These are phyloP conservation scores for Salix dunnii DNA, from an alignment of 345 rosid genomes.

Conservation along the genomic window DNA sequence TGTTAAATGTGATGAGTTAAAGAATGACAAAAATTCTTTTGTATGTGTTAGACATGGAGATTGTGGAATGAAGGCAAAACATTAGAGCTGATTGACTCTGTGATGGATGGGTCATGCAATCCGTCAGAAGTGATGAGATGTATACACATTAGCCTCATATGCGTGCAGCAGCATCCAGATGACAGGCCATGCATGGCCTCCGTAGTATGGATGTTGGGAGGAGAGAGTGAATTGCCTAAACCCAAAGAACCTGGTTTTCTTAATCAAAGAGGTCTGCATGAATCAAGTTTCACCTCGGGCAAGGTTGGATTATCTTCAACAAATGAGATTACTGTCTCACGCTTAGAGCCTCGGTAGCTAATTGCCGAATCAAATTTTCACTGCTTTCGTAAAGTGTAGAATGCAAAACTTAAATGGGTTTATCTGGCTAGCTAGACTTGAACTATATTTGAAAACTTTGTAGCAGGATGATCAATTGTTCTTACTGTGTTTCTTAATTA, in stretches of 20 bases:
- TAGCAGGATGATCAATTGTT: background rate
- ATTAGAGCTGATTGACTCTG: background rate
- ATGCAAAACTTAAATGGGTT: background rate
- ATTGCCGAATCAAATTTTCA: background rate
- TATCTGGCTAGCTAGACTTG: background rate
- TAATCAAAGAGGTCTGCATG: background rate
- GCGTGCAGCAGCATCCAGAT: background rate
- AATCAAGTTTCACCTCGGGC: background rate
- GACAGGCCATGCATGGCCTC: constrained; percentile 17
- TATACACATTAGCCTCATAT: constrained; percentile 8
- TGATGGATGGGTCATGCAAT: background rate
- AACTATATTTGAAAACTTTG: background rate
- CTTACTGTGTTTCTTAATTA: background rate
- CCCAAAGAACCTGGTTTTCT: constrained; percentile 12
- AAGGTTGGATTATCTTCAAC: background rate
- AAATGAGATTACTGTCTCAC: background rate
- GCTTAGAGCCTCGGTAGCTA: background rate
- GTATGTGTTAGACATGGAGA: constrained; percentile 6
- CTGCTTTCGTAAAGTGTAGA: background rate
- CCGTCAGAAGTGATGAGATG: background rate
- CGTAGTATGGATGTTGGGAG: constrained; percentile 12
- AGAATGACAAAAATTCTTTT: background rate
- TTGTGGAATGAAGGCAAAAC: constrained; percentile 14
- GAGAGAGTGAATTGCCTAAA: constrained; percentile 6
- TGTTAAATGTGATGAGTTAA: background rate